Evolutionary conservation across 2,329 filamentous ascomycete species (phyloP).

Genomic region (Xylaria polymorpha): DNA sequence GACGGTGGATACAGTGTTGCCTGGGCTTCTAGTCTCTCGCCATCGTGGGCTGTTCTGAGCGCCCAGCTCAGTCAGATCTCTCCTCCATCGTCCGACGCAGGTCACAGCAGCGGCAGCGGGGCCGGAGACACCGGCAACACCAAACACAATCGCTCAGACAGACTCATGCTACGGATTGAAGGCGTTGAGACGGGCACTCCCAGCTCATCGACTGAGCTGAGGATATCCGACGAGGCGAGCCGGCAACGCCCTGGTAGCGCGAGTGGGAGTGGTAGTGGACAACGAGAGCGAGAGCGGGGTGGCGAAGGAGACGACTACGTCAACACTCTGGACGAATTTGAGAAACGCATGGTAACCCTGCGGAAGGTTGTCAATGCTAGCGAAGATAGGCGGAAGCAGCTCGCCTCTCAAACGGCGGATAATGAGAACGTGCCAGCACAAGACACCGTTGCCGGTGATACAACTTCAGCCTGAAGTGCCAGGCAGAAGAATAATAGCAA

Average conservation of each 20-base stretch:
- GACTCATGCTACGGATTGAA: slow-evolving; percentile 72
- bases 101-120: slow-evolving; percentile 51
- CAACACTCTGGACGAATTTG: slow-evolving; percentile 66
- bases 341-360: slow-evolving; percentile 66
- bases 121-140: slow-evolving; percentile 39
- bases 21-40: slow-evolving; percentile 77
- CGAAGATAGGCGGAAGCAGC: slow-evolving; percentile 56
- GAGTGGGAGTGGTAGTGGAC: slow-evolving; percentile 47
- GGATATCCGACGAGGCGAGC: slow-evolving; percentile 44
- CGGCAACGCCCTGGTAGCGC: slow-evolving; percentile 45
- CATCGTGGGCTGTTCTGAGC: slow-evolving; percentile 74
- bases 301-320: slow-evolving; percentile 60
- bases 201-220: slow-evolving; percentile 53
- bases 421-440: slow-evolving; percentile 15
- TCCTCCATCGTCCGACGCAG: slow-evolving; percentile 49
- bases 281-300: slow-evolving; percentile 46
- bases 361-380: slow-evolving; percentile 65
- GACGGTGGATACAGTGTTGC: slow-evolving; percentile 66
- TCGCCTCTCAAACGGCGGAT: slow-evolving; percentile 41
- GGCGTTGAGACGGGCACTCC: slow-evolving; percentile 58
- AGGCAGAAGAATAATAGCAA: neutral
- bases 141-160: slow-evolving; percentile 49
- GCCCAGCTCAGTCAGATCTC: slow-evolving; percentile 59
- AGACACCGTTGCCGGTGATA: slow-evolving; percentile 9
- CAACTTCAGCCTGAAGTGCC: neutral